phyloP scores from a whole-genome alignment of 257 asterid species.

The Nemophila menziesii region DNA sequence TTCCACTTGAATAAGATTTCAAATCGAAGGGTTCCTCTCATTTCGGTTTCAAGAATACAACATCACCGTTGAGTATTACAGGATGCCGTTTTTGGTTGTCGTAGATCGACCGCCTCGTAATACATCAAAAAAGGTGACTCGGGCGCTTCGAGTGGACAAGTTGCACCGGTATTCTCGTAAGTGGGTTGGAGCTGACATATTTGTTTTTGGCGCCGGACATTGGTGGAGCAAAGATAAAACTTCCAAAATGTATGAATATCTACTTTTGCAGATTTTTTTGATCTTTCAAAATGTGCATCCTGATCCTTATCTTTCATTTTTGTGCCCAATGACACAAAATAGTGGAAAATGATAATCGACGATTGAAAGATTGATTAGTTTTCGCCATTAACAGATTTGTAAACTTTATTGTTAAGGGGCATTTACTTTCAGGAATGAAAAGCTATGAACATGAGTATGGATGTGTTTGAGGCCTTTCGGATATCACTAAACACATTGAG shows the following conservation, averaged over 20 bases:
- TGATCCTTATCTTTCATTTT: background rate
- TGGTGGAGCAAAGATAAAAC: conserved; percentile 96
- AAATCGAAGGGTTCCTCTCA: conserved; percentile 64
- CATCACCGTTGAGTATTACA: conserved; percentile 66
- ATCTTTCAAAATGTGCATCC: background rate
- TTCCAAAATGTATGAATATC: conserved; percentile 31
- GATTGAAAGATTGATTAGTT: background rate
- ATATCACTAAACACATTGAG: conserved; percentile 52
- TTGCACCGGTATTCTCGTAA: conserved; percentile 63
- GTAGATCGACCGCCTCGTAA: conserved; percentile 39
- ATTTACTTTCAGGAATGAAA: conserved; percentile 61
- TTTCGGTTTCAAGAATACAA: conserved; percentile 64
- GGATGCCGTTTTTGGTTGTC: conserved; percentile 67
- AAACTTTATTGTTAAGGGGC: conserved; percentile 45
- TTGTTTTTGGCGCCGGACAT: conserved; percentile 73
- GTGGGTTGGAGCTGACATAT: conserved; percentile 62
- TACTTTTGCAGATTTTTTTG: background rate
- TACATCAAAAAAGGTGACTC: conserved; percentile 42
- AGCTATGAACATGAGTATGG: conserved; percentile 64
- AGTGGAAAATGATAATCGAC: background rate
- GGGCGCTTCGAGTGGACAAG: conserved; percentile 52
- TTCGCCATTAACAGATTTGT: background rate
- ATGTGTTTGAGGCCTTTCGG: conserved; percentile 54
- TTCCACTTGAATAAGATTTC: no score
- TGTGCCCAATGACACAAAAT: no score